A percentile compares a stretch with the other conserved stretches of the same genome.
Evolutionary conservation across 2,329 filamentous ascomycete species (phyloP).

Genomic region (Neofusicoccum ribis): DNA sequence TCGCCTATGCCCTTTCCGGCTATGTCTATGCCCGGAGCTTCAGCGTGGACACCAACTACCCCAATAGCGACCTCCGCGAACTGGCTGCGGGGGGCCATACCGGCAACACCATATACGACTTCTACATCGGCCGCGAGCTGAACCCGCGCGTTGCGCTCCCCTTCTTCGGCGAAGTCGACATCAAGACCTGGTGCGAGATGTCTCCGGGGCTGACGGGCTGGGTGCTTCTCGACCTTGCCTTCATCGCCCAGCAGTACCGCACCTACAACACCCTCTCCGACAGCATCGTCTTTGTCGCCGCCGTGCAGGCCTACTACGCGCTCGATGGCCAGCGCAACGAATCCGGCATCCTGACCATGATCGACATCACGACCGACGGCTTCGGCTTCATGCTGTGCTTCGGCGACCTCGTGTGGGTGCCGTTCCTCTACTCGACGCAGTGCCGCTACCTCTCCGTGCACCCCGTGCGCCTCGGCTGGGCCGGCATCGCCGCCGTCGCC

Average conservation of each 20-base stretch:
- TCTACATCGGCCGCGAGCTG: constrained; percentile 95
- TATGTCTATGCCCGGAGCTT: constrained; percentile 85
- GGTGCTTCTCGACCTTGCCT: constrained; percentile 81
- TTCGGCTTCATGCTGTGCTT: constrained; percentile 96
- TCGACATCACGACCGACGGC: constrained; percentile 89
- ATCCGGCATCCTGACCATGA: constrained; percentile 83
- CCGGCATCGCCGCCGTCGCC: constrained; percentile 65
- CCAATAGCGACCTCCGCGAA: constrained; percentile 70
- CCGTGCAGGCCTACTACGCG: constrained; percentile 80
- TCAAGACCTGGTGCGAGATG: constrained; percentile 87
- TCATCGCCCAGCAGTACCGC: constrained; percentile 84
- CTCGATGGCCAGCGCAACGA: constrained; percentile 87
- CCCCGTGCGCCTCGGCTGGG: constrained; percentile 73
- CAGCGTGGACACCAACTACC: constrained; percentile 63
- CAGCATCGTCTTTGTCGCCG: constrained; percentile 76
- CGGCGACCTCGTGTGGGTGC: constrained; percentile 89
- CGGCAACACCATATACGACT: constrained; percentile 88
- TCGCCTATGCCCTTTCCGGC: constrained; percentile 70
- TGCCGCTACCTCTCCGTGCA: constrained; percentile 81
- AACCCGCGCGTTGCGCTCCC: constrained; percentile 83
- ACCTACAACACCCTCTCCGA: constrained; percentile 81
- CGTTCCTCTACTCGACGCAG: constrained; percentile 84
- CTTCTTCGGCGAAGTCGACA: constrained; percentile 79
- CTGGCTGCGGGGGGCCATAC: constrained; percentile 80
- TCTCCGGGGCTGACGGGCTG: constrained; percentile 90